A percentile compares a stretch with the other conserved stretches of the same genome.
Conservation (phyloP, 2,329 filamentous ascomycete genomes). For the Botryotinia globosa region DNA sequence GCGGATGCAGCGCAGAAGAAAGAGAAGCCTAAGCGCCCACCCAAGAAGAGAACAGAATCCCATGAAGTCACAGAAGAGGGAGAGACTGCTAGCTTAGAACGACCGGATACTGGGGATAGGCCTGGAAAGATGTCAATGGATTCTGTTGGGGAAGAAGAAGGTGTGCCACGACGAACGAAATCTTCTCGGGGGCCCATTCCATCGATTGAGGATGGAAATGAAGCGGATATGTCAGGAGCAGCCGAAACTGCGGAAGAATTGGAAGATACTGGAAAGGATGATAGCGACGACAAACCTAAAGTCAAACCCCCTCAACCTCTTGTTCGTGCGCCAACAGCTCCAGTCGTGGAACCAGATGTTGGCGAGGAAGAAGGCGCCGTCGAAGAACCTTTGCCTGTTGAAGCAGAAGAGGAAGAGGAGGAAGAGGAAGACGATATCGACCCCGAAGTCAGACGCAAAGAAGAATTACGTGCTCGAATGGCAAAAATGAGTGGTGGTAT, state of each 20-base stretch:
- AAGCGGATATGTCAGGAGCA: slow-evolving; percentile 63
- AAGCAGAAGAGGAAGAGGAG: slow-evolving; percentile 60
- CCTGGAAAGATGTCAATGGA: slow-evolving; percentile 52
- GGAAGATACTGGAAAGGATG: slow-evolving; percentile 67
- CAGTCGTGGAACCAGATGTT: slow-evolving; percentile 42
- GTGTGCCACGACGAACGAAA: slow-evolving; percentile 50
- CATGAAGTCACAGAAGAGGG: slow-evolving; percentile 43
- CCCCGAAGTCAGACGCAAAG: slow-evolving; percentile 77
- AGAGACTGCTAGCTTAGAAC: slow-evolving; percentile 44
- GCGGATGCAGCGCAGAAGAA: slow-evolving; percentile 76
- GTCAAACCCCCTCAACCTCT: slow-evolving; percentile 37
- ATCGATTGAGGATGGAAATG: slow-evolving; percentile 56
- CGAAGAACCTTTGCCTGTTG: slow-evolving; percentile 42
- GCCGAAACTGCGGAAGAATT: slow-evolving; percentile 62
- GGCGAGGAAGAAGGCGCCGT: slow-evolving; percentile 47
- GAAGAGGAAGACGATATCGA: slow-evolving; percentile 84
- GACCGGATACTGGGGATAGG: slow-evolving; percentile 48
- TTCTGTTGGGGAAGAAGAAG: slow-evolving; percentile 41
- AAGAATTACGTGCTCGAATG: slow-evolving; percentile 92
- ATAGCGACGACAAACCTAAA: slow-evolving; percentile 59
- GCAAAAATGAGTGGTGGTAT: slow-evolving; percentile 98
- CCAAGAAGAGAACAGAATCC: slow-evolving; percentile 62
- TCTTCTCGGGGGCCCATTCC: slow-evolving; percentile 47
- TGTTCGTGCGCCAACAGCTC: slow-evolving; percentile 42
- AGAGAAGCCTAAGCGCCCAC: slow-evolving; percentile 78